Percentiles rank a stretch among this genome's conserved stretches.
These are phyloP conservation scores for Biscogniauxia marginata DNA, from an alignment of 2,329 filamentous ascomycete species.

Conservation along the genomic window DNA sequence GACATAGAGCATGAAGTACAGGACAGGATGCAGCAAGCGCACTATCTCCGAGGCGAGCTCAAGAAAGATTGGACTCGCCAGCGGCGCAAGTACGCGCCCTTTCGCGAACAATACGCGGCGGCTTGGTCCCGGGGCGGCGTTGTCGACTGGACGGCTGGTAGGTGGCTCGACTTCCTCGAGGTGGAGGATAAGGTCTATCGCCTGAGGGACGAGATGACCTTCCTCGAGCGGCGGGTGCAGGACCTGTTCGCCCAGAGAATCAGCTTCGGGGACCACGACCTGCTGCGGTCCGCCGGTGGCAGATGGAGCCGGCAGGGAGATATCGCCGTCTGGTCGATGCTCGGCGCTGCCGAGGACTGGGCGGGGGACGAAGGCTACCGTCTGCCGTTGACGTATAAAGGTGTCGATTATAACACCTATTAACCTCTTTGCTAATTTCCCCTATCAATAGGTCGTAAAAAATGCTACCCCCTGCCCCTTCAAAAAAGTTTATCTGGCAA, in stretches of 20 bases:
- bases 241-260: slow-evolving; percentile 2
- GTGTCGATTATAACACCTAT: slow-evolving; percentile 4
- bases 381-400: neutral
- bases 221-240: neutral
- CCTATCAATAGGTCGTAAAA: too few species aligned
- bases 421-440: neutral
- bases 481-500: too few species aligned
- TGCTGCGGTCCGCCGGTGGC: neutral
- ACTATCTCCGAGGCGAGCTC: neutral
- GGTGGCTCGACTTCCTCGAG: too few species aligned
- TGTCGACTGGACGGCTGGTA: slow-evolving; percentile 1
- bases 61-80: neutral
- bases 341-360: neutral
- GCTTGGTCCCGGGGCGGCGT: neutral
- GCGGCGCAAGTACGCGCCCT: too few species aligned
- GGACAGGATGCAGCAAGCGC: neutral
- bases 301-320: slow-evolving; percentile 1
- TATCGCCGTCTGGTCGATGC: slow-evolving; percentile 1
- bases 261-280: neutral
- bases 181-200: neutral
- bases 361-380: neutral
- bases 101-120: too few species aligned
- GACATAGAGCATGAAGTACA: too few species aligned
- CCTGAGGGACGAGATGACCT: neutral
- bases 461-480: too few species aligned